Base-by-base conservation (phyloP, 768 basidiomycete species). In the Mycena galopus region DNA sequence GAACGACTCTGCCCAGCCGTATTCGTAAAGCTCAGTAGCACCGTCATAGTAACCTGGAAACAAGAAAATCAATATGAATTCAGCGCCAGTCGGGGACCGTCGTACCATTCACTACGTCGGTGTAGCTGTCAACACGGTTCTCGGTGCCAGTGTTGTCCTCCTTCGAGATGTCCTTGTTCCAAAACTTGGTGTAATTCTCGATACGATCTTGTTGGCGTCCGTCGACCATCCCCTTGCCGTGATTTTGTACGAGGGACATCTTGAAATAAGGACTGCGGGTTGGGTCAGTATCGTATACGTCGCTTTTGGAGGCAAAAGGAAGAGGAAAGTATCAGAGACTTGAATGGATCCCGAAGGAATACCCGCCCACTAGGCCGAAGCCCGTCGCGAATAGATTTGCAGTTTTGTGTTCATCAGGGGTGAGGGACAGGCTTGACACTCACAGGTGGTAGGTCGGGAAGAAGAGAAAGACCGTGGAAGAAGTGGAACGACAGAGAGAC, bases 11-110 rank as follows among this genome's bases (percentile, higher is more conserved):
- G 89, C 89, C 96, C 96, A 96, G 59, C 94, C 96, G 77, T 94
- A 98, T 81, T 98, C 97, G 84, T 98, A 98, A 68, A 98, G 86
- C 79, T 95, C 92, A 4, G 97, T 99, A 6, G 95, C 96, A 76
- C 96, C 97, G 80, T 99, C 97, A 75, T 98, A 99, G 85, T 97
- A 98, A 47, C 96, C 96, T 95, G 17, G 64, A 73, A 65, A 37
- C 35, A 62, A 39, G 17, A 16, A 29, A 69, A 62, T 58, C 25
- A 27, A 17, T 69, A n/a, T 14, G 9, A 62, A 30, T 32, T 33
- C 50, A 27, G 71, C 25, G 50, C 2, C 25, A 27, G 7, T 82
- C 88, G 62, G 60, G 95, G n/a, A n/a, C n/a, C n/a, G n/a, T n/a
- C 56, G 30, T 23, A 73, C 72, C 96, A 75, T 98, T 97, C 71